Conservation (phyloP, 805 yeast genomes). For the Ogataea polymorpha region DNA sequence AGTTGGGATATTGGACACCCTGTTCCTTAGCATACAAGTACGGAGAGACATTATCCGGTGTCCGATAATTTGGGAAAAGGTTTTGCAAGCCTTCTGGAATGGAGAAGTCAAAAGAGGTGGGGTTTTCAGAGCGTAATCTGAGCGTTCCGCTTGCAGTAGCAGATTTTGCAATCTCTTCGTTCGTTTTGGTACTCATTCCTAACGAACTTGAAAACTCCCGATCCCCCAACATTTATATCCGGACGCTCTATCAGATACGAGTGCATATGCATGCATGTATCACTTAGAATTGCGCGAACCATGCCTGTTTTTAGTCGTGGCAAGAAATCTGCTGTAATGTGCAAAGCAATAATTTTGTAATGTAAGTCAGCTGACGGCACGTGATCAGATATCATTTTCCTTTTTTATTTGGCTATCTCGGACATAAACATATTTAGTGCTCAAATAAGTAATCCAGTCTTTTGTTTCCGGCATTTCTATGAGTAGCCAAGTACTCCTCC, state of each 20-base stretch:
- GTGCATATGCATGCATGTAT: no score
- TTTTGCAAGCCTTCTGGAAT: slow-evolving; percentile 9
- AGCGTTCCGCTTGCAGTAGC: background rate
- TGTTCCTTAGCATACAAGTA: slow-evolving; percentile 13
- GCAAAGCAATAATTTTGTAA: no score
- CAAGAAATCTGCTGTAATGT: no score
- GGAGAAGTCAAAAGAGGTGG: slow-evolving; percentile 11
- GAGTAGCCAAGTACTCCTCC: slow-evolving; percentile 36
- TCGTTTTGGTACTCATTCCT: background rate
- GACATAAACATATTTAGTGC: background rate
- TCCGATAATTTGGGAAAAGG: slow-evolving; percentile 11
- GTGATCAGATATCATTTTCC: background rate
- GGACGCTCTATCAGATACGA: no score
- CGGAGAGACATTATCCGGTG: slow-evolving; percentile 16
- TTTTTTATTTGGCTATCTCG: no score
- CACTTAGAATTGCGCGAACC: no score
- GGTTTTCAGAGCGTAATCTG: no score
- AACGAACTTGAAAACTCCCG: background rate
- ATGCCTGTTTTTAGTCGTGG: no score
- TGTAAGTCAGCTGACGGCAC: background rate
- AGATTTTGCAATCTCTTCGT: no score
- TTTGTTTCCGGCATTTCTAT: slow-evolving; percentile 48
- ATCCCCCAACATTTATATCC: no score
- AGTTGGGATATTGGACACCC: slow-evolving; percentile 17
- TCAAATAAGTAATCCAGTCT: slow-evolving; percentile 42